Percentiles rank a stretch among this genome's conserved stretches.
Evolutionary conservation across 225 moss, liverwort and hornwort genomes (phyloP).

Genomic region (Bryoerythrophyllum caledonicum): DNA sequence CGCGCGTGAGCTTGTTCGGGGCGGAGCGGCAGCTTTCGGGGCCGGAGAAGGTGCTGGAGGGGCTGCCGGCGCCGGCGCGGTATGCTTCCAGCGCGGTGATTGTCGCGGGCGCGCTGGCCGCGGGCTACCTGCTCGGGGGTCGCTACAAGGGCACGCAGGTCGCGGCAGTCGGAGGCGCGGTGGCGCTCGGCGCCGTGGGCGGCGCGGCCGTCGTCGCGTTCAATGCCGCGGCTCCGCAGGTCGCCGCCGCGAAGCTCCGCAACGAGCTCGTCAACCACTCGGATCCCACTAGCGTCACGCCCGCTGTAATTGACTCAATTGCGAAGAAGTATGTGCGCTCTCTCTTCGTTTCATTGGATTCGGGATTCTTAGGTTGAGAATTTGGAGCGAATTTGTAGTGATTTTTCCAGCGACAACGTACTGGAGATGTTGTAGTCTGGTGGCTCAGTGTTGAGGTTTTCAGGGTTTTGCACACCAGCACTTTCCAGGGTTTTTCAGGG

Average conservation of each 20-base stretch:
- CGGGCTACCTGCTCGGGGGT: slow-evolving; percentile 73
- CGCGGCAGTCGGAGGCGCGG: slow-evolving; percentile 77
- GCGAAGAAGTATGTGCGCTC: slow-evolving; percentile 48
- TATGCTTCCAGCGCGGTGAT: slow-evolving; percentile 72
- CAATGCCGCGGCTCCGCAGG: slow-evolving; percentile 76
- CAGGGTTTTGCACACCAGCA: slow-evolving; percentile 15
- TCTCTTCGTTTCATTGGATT: not conserved
- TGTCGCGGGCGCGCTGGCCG: slow-evolving; percentile 85
- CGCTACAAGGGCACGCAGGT: slow-evolving; percentile 48
- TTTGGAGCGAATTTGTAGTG: not conserved
- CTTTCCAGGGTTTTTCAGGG: slow-evolving; percentile 30
- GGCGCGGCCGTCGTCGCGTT: slow-evolving; percentile 74
- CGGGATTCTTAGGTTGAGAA: slow-evolving; percentile 1
- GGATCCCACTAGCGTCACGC: slow-evolving; percentile 64
- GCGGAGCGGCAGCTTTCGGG: slow-evolving; percentile 64
- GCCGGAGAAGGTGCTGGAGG: slow-evolving; percentile 75
- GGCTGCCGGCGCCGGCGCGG: slow-evolving; percentile 72
- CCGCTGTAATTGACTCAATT: slow-evolving; percentile 67
- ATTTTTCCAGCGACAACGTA: not conserved
- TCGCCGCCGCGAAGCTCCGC: slow-evolving; percentile 85
- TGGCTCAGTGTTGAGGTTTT: not conserved
- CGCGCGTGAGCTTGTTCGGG: slow-evolving; percentile 70
- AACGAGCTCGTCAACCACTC: slow-evolving; percentile 77
- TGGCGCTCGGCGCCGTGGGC: slow-evolving; percentile 73
- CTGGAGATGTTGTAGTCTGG: not conserved